Base-by-base conservation (phyloP, 768 basidiomycete species). In the Candolleomyces eurysporus region DNA sequence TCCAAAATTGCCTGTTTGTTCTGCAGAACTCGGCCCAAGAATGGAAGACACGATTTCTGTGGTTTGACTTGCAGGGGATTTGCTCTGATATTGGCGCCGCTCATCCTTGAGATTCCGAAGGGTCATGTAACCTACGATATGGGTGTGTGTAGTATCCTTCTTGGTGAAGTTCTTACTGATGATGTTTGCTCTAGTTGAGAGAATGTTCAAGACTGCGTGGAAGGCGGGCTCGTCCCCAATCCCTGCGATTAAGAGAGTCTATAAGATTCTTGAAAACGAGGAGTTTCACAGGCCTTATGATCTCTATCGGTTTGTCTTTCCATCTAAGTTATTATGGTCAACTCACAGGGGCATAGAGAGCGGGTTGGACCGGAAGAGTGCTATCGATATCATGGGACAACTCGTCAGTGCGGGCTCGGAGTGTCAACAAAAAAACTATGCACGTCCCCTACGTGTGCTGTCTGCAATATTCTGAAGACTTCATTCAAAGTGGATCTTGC, bases 401-500 rank as follows among this genome's bases (percentile, higher is more conserved):
- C 59, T 32, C 56, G 70, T 48, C 63, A 50, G 48, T 75, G 73
- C 48, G 66, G 59, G 10, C 63, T 75, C 1, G 73, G 73, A 6
- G 59, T 63, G 2, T 66, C 65, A 3, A 67, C 69, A 22, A 69
- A 66, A 3, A 59, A 63, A 31, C 54, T 71, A n/a, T 75, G 73
- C 60, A 48, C 61, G 16, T 67, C 62, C 11, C 59, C 40, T 5
- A 48, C 59, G 4, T 75, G 73, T 52, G 14, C 69, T 4, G 55
- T 69, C 10, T 75, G 73, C 55, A 66, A 57, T n/a, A 73, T 75
- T 39, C 59, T 75, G 26, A 69, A 62, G 51, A 72, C 72, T 0
- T 75, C 73, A n/a, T 75, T 75, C 69, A 72, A 73, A 61, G 69
- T 69, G 10, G 68, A 66, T n/a, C 58, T 73, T 2, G 70, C 73